A percentile compares a stretch with the other conserved stretches of the same genome.
Conservation (phyloP, 2,329 filamentous ascomycete species). For the Epichloe aotearoae region DNA sequence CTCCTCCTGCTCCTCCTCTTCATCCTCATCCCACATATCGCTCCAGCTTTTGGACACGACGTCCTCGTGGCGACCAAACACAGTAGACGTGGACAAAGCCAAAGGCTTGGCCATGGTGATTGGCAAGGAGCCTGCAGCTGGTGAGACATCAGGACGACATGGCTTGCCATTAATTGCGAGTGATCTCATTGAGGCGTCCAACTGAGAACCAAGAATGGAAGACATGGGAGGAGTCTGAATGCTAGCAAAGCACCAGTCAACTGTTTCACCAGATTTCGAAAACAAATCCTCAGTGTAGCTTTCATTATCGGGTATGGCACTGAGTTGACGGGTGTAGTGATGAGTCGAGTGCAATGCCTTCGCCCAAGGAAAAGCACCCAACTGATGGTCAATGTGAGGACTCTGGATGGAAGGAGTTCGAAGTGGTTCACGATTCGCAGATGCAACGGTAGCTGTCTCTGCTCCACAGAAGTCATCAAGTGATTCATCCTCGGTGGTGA, state of each 20-base stretch:
- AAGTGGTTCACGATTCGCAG: conserved; percentile 85
- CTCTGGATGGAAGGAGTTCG: conserved; percentile 91
- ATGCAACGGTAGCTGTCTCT: conserved; percentile 63
- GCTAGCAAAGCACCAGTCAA: conserved; percentile 68
- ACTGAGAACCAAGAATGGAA: conserved; percentile 70
- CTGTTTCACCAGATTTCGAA: conserved; percentile 57
- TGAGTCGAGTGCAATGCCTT: conserved; percentile 73
- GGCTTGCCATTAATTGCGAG: conserved; percentile 39
- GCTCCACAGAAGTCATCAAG: conserved; percentile 88
- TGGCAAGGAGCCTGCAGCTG: conserved; percentile 56
- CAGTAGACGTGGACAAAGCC: conserved; percentile 58
- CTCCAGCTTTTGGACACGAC: conserved; percentile 97
- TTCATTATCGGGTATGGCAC: conserved; percentile 69
- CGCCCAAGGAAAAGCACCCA: conserved; percentile 83
- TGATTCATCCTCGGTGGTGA: conserved; percentile 84
- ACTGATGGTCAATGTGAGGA: conserved; percentile 53
- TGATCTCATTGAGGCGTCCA: conserved; percentile 72
- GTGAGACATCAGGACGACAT: conserved; percentile 32
- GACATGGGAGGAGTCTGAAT: conserved; percentile 68
- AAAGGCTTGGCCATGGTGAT: conserved; percentile 69
- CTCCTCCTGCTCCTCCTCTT: conserved; percentile 60
- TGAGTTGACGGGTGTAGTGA: conserved; percentile 62
- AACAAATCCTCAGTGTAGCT: conserved; percentile 78
- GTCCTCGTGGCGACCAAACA: conserved; percentile 67
- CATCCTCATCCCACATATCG: conserved; percentile 92